Evolutionary conservation across 2,329 filamentous ascomycete species (phyloP), one percentile per base, ranked within the genome.

Genomic region (Chrysosporium keratinophilum): DNA sequence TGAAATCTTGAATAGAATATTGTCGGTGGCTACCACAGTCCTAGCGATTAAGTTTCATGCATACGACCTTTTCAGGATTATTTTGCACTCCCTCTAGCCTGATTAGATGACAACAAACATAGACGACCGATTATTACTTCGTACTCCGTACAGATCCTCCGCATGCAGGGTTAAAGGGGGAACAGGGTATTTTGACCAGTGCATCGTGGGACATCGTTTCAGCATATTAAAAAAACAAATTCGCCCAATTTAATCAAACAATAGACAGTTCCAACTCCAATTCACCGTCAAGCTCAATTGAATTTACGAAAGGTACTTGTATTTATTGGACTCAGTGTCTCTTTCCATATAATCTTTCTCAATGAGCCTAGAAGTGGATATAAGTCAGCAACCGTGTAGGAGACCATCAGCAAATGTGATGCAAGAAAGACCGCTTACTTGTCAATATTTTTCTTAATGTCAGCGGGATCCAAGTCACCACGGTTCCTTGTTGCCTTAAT

Each of bases 401-500:
- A 35, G 14, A 35, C 14, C 4, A 23, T 3, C 2, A 43, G n/a
- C 7, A 14, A 20, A n/a, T 7, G 23, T 28, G 23, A 7, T 28
- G 57, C 9, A 7, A 28, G 23, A n/a, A 40, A 17, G 1, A 34
- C 48, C 48, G 78, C 84, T 64, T 71, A 90, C 82, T 87, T 89
- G 70, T 97, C 93, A 69, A 98, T 96, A 68, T 97, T 94, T 74
- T 85, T 84, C 81, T 98, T 98, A 60, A 98, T 97, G 58, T 93
- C 88, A 1, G 77, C 76, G 40, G 89, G 80, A 65, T 95, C 90
- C 56, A 98, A 76, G 15, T 87, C 88, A 12, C 93, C 94, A 52
- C 93, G 78, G 60, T 80, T 87, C 74, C 84, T 87, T 1, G 91
- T 98, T 65, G 91, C 83, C 62, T 84, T 87, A 65, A 98, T 96